Conservation (phyloP, 768 basidiomycete genomes). For the Boletus speciosus region DNA sequence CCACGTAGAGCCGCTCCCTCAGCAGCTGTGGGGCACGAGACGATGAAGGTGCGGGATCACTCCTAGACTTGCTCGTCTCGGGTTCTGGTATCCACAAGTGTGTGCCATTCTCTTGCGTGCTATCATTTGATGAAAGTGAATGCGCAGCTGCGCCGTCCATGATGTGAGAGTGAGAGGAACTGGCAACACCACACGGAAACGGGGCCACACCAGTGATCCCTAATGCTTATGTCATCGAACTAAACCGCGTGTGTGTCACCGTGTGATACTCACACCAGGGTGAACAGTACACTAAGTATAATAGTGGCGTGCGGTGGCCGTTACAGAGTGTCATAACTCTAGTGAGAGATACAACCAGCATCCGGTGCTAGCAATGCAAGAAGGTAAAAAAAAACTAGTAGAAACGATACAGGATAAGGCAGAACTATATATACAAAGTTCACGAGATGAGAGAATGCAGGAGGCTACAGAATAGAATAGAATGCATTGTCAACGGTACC, state of each 20-base stretch:
- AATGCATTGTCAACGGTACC: not conserved
- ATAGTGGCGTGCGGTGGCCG: too few relatives aligned
- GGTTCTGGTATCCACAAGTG: slow-evolving; percentile 34
- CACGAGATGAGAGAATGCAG: not conserved
- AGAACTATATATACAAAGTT: not conserved
- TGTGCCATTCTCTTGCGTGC: slow-evolving; percentile 7
- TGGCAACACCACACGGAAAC: not conserved
- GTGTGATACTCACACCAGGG: too few relatives aligned
- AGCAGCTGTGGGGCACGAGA: slow-evolving; percentile 33
- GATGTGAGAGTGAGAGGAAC: not conserved
- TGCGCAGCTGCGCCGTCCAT: slow-evolving; percentile 9
- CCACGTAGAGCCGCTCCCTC: slow-evolving; percentile 83
- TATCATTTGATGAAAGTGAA: not conserved
- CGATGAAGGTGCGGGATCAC: slow-evolving; percentile 19
- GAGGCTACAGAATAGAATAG: not conserved
- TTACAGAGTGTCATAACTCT: too few relatives aligned
- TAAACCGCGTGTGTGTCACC: too few relatives aligned
- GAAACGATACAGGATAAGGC: not conserved
- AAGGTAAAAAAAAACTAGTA: not conserved
- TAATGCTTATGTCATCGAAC: slow-evolving; percentile 16
- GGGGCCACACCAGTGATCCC: not conserved
- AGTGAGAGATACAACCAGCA: not conserved
- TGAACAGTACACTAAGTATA: too few relatives aligned
- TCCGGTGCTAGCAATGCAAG: not conserved
- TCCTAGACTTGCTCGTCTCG: slow-evolving; percentile 16